phyloP scores from a whole-genome alignment of 768 basidiomycete genomes.

The Crucibulum laeve region DNA sequence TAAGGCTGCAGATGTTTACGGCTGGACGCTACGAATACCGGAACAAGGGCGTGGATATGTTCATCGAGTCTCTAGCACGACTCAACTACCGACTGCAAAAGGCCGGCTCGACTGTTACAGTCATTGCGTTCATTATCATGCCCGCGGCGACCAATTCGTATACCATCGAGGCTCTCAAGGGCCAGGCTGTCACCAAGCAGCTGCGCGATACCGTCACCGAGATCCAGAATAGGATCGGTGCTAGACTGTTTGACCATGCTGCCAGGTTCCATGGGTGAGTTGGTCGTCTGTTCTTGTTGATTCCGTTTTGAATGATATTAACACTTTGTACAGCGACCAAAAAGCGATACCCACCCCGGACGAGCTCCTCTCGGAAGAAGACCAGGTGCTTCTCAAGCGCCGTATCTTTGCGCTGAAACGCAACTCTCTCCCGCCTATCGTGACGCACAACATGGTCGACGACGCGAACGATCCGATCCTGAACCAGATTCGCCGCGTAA shows the following conservation, averaged over 20 bases:
- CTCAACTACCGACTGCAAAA: conserved; percentile 52
- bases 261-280: conserved; percentile 86
- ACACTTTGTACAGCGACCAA: conserved; percentile 48
- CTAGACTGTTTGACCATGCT: conserved; percentile 90
- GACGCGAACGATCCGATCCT: conserved; percentile 90
- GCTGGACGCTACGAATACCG: conserved; percentile 99
- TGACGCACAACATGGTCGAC: conserved; percentile 99
- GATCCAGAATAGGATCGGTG: conserved; percentile 90
- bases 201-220: conserved; percentile 93
- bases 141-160: conserved; percentile 95
- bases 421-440: conserved; percentile 89
- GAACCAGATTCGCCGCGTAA: conserved; percentile 90
- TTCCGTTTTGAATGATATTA: conserved; percentile 1
- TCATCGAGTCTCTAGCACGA: conserved; percentile 91
- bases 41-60: conserved; percentile 99
- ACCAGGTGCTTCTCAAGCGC: conserved; percentile 91
- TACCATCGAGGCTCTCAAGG: conserved; percentile 94
- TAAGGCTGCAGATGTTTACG: conserved; percentile 76
- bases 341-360: conserved; percentile 71
- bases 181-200: conserved; percentile 96
- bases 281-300: not conserved
- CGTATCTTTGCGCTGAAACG: conserved; percentile 96
- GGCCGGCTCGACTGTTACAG: conserved; percentile 68
- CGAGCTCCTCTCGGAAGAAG: conserved; percentile 82
- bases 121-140: conserved; percentile 99